These are phyloP conservation scores for Pleurotus tuoliensis DNA, from an alignment of 768 basidiomycete genomes.

Conservation along the genomic window DNA sequence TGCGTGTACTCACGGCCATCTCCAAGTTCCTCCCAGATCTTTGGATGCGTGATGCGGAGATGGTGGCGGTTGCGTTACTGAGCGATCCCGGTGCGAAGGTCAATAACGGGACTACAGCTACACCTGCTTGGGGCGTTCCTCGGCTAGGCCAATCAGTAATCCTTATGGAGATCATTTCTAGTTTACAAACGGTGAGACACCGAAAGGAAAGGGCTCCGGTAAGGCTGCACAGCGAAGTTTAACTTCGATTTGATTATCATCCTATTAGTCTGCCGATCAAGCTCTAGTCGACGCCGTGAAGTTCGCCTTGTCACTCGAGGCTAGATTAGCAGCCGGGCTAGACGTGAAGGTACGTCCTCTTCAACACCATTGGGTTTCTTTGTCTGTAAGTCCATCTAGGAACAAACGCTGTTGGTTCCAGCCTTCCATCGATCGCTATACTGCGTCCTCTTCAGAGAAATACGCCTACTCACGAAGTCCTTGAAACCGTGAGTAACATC, in stretches of 20 bases:
- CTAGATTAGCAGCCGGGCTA: constrained; percentile 49
- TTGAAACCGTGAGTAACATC: constrained; percentile 51
- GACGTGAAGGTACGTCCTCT: constrained; percentile 46
- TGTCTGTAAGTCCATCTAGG: background rate
- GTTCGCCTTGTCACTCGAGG: constrained; percentile 57
- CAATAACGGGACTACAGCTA: constrained; percentile 4
- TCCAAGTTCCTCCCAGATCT: constrained; percentile 55
- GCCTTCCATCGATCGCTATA: constrained; percentile 58
- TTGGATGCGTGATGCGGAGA: constrained; percentile 69
- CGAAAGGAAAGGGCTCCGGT: constrained; percentile 38
- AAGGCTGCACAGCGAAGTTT: constrained; percentile 8
- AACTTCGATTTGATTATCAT: background rate
- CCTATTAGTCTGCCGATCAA: constrained; percentile 18
- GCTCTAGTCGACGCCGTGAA: constrained; percentile 27
- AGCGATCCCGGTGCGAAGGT: constrained; percentile 18
- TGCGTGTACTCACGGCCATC: constrained; percentile 49
- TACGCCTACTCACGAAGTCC: constrained; percentile 59
- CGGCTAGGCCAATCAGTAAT: constrained; percentile 62
- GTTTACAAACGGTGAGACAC: constrained; percentile 41
- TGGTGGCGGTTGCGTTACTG: constrained; percentile 69
- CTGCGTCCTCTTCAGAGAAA: constrained; percentile 58
- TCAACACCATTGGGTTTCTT: background rate
- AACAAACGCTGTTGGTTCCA: constrained; percentile 59
- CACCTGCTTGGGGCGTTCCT: constrained; percentile 39
- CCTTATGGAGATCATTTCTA: constrained; percentile 56